A percentile compares a stretch with the other conserved stretches of the same genome.
Conservation (phyloP, 225 moss, liverwort and hornwort genomes). For the Neckera pumila region DNA sequence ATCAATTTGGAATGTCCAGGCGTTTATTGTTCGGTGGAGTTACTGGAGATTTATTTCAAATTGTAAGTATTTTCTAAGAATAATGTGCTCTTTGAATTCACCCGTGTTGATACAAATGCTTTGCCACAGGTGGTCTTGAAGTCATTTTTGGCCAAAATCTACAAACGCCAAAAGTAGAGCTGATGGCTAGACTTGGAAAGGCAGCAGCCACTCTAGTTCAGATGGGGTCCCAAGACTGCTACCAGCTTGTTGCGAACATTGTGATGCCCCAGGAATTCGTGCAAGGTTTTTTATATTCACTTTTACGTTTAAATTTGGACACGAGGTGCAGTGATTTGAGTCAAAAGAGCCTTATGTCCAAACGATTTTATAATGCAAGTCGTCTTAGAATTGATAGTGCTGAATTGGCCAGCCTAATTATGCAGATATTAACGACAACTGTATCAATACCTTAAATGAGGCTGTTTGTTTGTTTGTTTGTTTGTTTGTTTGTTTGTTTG, state of each 20-base stretch:
- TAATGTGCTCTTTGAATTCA: background rate
- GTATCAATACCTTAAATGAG: too few species aligned
- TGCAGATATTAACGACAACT: background rate
- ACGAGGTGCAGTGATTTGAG: background rate
- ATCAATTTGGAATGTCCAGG: background rate
- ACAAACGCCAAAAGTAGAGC: slow-evolving; percentile 78
- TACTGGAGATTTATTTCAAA: background rate
- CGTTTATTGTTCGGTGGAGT: background rate
- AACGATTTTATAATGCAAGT: background rate
- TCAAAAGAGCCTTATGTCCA: background rate
- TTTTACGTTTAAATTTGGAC: background rate
- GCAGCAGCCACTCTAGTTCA: background rate
- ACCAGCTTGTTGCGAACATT: background rate
- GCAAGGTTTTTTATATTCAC: background rate
- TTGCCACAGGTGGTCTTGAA: slow-evolving; percentile 68
- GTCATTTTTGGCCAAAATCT: slow-evolving; percentile 84
- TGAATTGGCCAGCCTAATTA: background rate
- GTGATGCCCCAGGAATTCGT: background rate
- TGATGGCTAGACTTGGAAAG: background rate
- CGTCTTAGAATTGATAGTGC: background rate
- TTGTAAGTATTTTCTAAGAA: background rate
- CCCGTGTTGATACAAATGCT: background rate
- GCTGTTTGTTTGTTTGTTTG: too few species aligned
- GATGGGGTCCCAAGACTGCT: background rate
- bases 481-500: too few species aligned